Evolutionary conservation across 2,329 filamentous ascomycete genomes (phyloP).

Genomic region (Penicillium sp.): DNA sequence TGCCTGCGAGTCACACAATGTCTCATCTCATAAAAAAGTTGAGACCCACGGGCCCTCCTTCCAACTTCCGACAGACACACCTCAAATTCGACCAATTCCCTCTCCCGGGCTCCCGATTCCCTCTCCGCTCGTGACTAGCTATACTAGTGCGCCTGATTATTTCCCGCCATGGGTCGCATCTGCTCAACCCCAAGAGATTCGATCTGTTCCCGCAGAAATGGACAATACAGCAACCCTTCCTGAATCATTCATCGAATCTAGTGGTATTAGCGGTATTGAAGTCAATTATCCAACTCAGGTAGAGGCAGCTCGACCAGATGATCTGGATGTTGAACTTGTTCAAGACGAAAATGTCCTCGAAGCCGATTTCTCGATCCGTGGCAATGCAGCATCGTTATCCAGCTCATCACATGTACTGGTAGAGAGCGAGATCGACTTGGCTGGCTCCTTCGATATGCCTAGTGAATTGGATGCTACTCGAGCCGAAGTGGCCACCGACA

Average conservation of each 20-base stretch:
- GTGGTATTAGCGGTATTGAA: background rate
- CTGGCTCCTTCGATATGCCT: background rate
- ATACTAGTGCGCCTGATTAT: constrained; percentile 30
- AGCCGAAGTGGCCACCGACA: background rate
- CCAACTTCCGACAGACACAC: constrained; percentile 35
- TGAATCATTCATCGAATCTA: background rate
- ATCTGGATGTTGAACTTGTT: background rate
- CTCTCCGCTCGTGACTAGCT: constrained; percentile 37
- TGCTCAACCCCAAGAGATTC: constrained; percentile 6
- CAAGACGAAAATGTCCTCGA: background rate
- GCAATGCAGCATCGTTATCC: too few species aligned
- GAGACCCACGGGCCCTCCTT: background rate
- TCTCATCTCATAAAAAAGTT: background rate
- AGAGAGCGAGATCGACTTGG: background rate
- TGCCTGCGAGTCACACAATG: constrained; percentile 4
- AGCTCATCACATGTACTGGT: background rate
- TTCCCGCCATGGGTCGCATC: constrained; percentile 28
- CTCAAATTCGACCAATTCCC: constrained; percentile 39
- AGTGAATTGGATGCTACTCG: background rate
- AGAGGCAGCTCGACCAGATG: background rate
- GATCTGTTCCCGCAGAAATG: background rate
- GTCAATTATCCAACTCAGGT: background rate
- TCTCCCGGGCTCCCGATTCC: constrained; percentile 43
- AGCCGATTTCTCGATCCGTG: background rate
- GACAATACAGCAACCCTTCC: background rate